Base-by-base conservation (phyloP, 768 basidiomycete species). In the Tulasnella sp. region DNA sequence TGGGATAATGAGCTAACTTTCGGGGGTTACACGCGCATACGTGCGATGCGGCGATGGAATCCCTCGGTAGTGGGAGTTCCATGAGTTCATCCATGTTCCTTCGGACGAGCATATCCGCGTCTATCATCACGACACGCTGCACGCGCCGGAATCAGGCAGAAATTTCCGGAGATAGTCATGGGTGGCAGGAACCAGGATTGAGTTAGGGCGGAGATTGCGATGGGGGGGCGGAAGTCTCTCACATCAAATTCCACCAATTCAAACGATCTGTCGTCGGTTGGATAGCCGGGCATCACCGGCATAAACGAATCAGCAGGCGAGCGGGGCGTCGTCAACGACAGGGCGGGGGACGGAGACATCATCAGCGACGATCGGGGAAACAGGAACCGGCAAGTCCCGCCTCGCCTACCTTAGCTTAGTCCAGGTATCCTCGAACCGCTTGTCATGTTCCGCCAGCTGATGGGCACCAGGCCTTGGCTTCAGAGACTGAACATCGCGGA, bases 1-100 rank as follows among this genome's bases (percentile, higher is more conserved):
- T 83, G 11, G 97, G 97, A 86, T 99, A 99, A 85, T 97, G 95
- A 2, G 88, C 81, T 28, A 97, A 85, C 84, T 91, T 93, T 54
- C 92, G 90, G 9, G 97, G 97, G 86, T 99, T 99, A 87, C 97
- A 99, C 4, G 96, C 92, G 84, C 97, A 99, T 20, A 92, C 96
- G 82, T 97, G 97, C 0, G 88, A 90, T 0, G 96, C 96, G 7
- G 95, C 96, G 80, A 98, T 96, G 86, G 92, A 91, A 82, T 92
- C 94, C 18, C 85, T 80, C 2, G 88, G 89, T 6, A 97, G 86
- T 42, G 87, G 84, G 24, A 90, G 80, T 40, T 89, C 86, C 81
- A 86, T 83, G 34, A 87, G 82, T 72, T 93, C 91, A 86, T 97
- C 96, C 92, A 97, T 96, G 84, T 95, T 96, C 75, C 86, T 89